Evolutionary conservation across 1,284 basidiomycete species (phyloP), one percentile per base, ranked within the genome.

Genomic region (Mycena citricolor): DNA sequence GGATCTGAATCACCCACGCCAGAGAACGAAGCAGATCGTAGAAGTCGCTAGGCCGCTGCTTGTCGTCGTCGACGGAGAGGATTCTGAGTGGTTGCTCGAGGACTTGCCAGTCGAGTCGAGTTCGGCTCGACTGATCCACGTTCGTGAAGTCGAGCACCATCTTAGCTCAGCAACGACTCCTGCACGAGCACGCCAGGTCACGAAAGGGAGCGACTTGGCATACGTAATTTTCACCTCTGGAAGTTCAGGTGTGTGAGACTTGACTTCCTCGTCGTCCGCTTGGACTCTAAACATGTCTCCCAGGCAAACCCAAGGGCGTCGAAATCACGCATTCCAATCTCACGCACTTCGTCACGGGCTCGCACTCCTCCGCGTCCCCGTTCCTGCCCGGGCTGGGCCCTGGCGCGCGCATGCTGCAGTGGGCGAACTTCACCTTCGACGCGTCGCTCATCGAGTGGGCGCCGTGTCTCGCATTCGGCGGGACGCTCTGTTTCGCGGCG

Each of bases 141-240:
- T 35, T 19, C 33, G 33, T 10, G 8, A 35, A 21, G 19, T 21
- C 33, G 14, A 7, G 12, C 7, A 8, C 10, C 19, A 35, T 21
- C 17, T 12, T 35, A 19, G 33, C 11, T 8, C 8, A n/a, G n/a
- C n/a, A n/a, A n/a, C n/a, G n/a, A n/a, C n/a, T n/a, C n/a, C n/a
- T n/a, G n/a, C n/a, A n/a, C n/a, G n/a, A n/a, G n/a, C n/a, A n/a
- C n/a, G n/a, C n/a, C n/a, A 16, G 13, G 17, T 35, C 19, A 17
- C 33, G 11, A 10, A 35, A 21, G 12, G 19, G 10, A 21, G 17
- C 19, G 33, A 35, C 17, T 14, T 35, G 5, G 33, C 33, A 8
- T 35, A 35, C 19, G 16, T 35, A 12, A 22, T 35, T 7, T 35
- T 35, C 19, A 35, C 33, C 5, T 35, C 33, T 13, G 33, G 33